Conservation (phyloP, 2,329 filamentous ascomycete genomes). For the Neocatenulostroma microsporum region DNA sequence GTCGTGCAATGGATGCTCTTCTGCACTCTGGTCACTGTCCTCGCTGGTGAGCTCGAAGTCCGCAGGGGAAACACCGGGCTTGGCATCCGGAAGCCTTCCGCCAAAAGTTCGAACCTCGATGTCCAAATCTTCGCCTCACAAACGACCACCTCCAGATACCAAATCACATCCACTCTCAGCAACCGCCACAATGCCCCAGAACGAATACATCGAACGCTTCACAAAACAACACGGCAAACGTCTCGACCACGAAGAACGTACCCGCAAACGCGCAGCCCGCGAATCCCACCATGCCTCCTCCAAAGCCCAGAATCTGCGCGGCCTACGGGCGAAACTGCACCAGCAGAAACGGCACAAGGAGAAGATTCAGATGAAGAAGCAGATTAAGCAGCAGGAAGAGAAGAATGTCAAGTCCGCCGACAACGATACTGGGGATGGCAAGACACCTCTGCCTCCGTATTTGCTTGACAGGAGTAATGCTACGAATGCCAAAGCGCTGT, state of each 20-base stretch:
- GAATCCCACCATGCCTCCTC: conserved; percentile 81
- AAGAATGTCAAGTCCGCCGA: conserved; percentile 83
- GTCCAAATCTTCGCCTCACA: neutral
- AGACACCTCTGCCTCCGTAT: conserved; percentile 81
- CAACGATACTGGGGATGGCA: conserved; percentile 68
- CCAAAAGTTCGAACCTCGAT: conserved; percentile 5
- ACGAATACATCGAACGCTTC: conserved; percentile 70
- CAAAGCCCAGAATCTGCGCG: conserved; percentile 87
- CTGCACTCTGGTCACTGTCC: too few relatives aligned
- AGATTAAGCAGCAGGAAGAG: conserved; percentile 91
- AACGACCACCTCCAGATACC: neutral
- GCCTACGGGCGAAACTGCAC: conserved; percentile 85
- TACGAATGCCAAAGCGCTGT: conserved; percentile 65
- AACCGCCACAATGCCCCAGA: conserved; percentile 59
- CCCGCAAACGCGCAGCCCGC: conserved; percentile 77
- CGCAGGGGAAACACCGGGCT: neutral
- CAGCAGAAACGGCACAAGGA: conserved; percentile 90
- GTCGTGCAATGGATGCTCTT: neutral
- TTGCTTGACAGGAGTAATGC: conserved; percentile 74
- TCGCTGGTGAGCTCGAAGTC: neutral
- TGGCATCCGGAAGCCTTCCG: conserved; percentile 1
- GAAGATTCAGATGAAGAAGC: conserved; percentile 97
- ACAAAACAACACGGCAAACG: conserved; percentile 51
- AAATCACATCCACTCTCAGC: too few relatives aligned
- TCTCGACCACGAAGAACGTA: conserved; percentile 80